phyloP scores from a whole-genome alignment of 805 yeast species.

The Candida suzukii region DNA sequence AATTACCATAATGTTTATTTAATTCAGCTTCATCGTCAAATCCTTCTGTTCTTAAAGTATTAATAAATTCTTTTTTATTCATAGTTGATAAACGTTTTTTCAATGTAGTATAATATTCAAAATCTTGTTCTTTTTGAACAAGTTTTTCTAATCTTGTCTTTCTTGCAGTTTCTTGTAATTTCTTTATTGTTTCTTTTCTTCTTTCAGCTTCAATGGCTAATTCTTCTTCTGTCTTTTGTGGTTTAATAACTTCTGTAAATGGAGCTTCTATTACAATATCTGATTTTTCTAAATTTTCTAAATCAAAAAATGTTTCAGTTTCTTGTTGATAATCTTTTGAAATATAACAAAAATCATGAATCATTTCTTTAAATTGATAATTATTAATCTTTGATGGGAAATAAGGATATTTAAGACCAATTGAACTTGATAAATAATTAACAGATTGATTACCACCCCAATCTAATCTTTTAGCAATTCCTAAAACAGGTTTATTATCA shows the following conservation, averaged over 20 bases:
- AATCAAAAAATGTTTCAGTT: constrained; percentile 44
- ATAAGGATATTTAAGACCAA: constrained; percentile 82
- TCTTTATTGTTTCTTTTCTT: constrained; percentile 76
- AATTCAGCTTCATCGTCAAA: constrained; percentile 72
- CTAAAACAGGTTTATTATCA: constrained; percentile 56
- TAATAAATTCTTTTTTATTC: constrained; percentile 46
- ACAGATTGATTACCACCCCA: constrained; percentile 85
- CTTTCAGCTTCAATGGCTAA: constrained; percentile 67
- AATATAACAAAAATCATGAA: constrained; percentile 74
- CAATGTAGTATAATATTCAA: constrained; percentile 58
- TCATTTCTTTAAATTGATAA: constrained; percentile 57
- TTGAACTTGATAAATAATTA: constrained; percentile 51
- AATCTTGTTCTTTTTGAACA: constrained; percentile 74
- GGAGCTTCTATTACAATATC: constrained; percentile 84
- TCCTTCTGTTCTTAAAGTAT: constrained; percentile 60
- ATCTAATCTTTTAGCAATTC: constrained; percentile 72
- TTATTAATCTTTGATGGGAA: constrained; percentile 71
- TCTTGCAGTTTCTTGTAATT: constrained; percentile 91
- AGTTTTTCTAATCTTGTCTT: constrained; percentile 75
- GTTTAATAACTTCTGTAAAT: constrained; percentile 53
- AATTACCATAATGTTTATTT: constrained; percentile 50
- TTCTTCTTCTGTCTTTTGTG: constrained; percentile 81
- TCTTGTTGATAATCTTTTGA: constrained; percentile 64
- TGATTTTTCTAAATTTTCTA: constrained; percentile 57
- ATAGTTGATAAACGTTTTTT: constrained; percentile 42